Percentiles rank a stretch among this genome's conserved stretches.
These are phyloP conservation scores for Thymus quinquecostatus DNA, from an alignment of 257 asterid species.

Conservation along the genomic window DNA sequence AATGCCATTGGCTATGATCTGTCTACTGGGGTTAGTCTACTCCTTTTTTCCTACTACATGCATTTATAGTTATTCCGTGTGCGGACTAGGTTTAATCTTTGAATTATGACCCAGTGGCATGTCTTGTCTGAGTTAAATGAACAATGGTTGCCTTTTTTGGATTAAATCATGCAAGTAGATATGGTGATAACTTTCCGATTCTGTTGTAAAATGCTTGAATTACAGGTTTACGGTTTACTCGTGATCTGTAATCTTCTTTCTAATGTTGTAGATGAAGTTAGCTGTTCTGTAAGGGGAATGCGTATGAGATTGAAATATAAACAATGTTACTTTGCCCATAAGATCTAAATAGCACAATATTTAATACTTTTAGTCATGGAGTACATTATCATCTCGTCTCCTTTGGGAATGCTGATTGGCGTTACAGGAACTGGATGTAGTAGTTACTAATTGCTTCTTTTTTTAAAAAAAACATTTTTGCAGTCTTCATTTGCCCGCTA, in stretches of 20 bases:
- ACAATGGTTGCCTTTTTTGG: not conserved
- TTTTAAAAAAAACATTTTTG: slow-evolving; percentile 35
- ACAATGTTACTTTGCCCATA: slow-evolving; percentile 3
- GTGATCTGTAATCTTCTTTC: slow-evolving; percentile 2
- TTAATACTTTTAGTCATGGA: slow-evolving; percentile 12
- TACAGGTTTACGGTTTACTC: slow-evolving; percentile 19
- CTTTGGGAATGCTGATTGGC: slow-evolving; percentile 15
- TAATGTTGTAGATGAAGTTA: slow-evolving; percentile 16
- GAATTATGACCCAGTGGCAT: slow-evolving; percentile 6
- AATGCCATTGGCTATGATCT: slow-evolving; percentile 99
- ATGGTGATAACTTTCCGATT: slow-evolving; percentile 8
- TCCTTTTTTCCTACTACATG: slow-evolving; percentile 16
- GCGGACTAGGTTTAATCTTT: slow-evolving; percentile 16
- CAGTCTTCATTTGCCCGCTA: slow-evolving; percentile 97
- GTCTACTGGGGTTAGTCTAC: slow-evolving; percentile 77
- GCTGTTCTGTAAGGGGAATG: not conserved
- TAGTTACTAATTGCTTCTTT: slow-evolving; percentile 2
- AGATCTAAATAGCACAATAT: not conserved
- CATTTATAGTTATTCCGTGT: slow-evolving; percentile 5
- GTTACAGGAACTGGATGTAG: slow-evolving; percentile 10
- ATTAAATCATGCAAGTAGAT: slow-evolving; percentile 12
- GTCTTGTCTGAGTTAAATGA: not conserved
- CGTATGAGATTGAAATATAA: slow-evolving; percentile 9
- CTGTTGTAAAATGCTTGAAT: not conserved
- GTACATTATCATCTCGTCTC: not conserved